Percentiles rank a stretch among this genome's conserved stretches.
Evolutionary conservation across 2,329 filamentous ascomycete species (phyloP).

Genomic region (Beauveria scarabaeidicola): DNA sequence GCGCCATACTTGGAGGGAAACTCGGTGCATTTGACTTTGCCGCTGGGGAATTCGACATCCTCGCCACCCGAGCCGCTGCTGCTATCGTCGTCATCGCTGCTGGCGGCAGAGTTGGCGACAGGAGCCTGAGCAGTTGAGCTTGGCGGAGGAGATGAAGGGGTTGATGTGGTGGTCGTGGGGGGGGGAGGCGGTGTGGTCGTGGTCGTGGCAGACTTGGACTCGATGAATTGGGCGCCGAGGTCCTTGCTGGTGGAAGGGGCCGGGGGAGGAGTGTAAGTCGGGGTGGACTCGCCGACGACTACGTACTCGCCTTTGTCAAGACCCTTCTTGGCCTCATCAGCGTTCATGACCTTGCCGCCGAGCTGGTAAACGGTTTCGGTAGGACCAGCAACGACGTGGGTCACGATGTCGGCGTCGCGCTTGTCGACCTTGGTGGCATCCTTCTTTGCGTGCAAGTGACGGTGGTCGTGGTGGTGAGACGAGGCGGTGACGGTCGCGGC

Average conservation of each 20-base stretch:
- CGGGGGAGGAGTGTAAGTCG: slow-evolving; percentile 40
- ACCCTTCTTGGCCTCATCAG: slow-evolving; percentile 60
- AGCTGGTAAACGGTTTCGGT: slow-evolving; percentile 65
- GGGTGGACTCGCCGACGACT: slow-evolving; percentile 50
- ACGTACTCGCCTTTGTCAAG: slow-evolving; percentile 64
- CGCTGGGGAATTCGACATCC: slow-evolving; percentile 64
- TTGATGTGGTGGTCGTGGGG: slow-evolving; percentile 19
- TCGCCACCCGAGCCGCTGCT: slow-evolving; percentile 42
- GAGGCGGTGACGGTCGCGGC: slow-evolving; percentile 48
- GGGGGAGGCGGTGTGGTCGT: slow-evolving; percentile 25
- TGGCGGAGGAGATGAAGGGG: slow-evolving; percentile 17
- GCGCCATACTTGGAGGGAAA: slow-evolving; percentile 83
- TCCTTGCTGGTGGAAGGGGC: slow-evolving; percentile 27
- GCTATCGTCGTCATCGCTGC: slow-evolving; percentile 17
- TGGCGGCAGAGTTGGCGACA: slow-evolving; percentile 16
- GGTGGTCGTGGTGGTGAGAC: slow-evolving; percentile 53
- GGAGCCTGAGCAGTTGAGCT: slow-evolving; percentile 10
- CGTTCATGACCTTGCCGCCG: slow-evolving; percentile 52
- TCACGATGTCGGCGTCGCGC: slow-evolving; percentile 36
- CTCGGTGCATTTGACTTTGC: slow-evolving; percentile 56
- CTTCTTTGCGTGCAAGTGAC: slow-evolving; percentile 50
- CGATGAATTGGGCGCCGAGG: slow-evolving; percentile 41
- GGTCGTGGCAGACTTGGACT: slow-evolving; percentile 32
- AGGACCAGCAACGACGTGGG: slow-evolving; percentile 49
- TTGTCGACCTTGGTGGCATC: slow-evolving; percentile 31